Percentiles rank a stretch among this genome's conserved stretches.
Conservation (phyloP, 306 rosid species). For the Ceratonia siliqua region DNA sequence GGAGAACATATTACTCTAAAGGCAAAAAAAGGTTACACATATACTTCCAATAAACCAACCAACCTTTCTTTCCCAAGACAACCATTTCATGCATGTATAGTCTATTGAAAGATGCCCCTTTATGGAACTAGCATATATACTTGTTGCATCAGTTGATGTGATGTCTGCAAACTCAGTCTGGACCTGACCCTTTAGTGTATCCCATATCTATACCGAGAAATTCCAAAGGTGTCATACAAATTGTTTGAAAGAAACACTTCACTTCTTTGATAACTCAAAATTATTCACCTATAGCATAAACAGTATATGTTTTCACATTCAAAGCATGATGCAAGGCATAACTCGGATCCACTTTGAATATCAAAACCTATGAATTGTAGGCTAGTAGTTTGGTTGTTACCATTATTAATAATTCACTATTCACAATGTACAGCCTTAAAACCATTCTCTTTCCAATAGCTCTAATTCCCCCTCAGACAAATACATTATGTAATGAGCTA, state of each 20-base stretch:
- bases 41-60: not conserved
- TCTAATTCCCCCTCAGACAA: not conserved
- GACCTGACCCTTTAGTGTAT: conserved; percentile 76
- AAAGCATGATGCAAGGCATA: not conserved
- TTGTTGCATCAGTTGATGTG: conserved; percentile 52
- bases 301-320: not conserved
- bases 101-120: conserved; percentile 94
- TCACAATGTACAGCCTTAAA: not conserved
- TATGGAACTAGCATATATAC: conserved; percentile 42
- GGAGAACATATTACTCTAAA: not conserved
- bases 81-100: conserved; percentile 94
- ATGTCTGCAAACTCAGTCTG: conserved; percentile 88
- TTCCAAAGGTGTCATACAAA: not conserved
- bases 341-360: not conserved
- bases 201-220: conserved; percentile 71
- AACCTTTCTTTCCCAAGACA: conserved; percentile 75
- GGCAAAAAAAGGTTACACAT: not conserved
- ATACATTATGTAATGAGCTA: not conserved
- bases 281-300: not conserved
- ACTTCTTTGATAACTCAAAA: not conserved
- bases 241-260: not conserved
- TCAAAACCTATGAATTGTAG: not conserved
- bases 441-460: not conserved
- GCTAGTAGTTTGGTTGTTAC: not conserved
- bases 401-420: not conserved